Evolutionary conservation across 1,284 basidiomycete genomes (phyloP).

Genomic region (Irpex lacteus): DNA sequence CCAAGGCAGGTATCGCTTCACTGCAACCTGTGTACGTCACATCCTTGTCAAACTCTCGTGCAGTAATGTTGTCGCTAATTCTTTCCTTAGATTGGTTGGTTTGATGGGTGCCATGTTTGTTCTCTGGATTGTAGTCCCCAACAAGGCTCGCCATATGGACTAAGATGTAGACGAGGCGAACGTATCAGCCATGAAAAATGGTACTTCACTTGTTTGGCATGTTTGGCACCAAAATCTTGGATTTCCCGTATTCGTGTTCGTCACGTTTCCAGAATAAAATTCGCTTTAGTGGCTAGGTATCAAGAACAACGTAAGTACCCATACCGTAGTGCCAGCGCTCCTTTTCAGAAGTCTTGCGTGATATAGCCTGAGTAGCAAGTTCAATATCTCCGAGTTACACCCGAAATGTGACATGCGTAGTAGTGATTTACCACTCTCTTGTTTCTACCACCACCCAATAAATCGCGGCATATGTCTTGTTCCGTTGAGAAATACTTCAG

Average conservation of each 20-base stretch:
- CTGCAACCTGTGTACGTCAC: slow-evolving; percentile 54
- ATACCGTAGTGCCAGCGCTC: too few species aligned
- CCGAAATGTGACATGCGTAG: too few species aligned
- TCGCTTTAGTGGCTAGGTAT: not conserved
- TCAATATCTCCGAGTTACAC: too few species aligned
- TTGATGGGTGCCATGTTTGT: slow-evolving; percentile 43
- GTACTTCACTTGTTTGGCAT: too few species aligned
- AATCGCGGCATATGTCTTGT: too few species aligned
- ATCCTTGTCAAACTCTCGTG: not conserved
- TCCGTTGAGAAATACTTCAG: too few species aligned
- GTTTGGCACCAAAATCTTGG: too few species aligned
- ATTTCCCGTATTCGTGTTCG: too few species aligned
- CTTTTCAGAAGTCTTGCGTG: not conserved
- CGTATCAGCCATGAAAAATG: too few species aligned
- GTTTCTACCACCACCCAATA: too few species aligned
- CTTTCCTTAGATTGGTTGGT: slow-evolving; percentile 35
- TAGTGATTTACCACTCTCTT: too few species aligned
- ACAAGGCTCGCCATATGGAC: not conserved
- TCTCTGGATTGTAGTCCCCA: not conserved
- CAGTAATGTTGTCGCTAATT: not conserved
- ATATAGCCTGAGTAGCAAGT: not conserved
- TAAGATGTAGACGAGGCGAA: not conserved
- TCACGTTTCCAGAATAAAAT: not conserved
- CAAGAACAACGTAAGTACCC: not conserved
- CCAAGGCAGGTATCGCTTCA: slow-evolving; percentile 45